Conservation (phyloP, 192 early-diverging fungal genomes). For the Paraglomus occultum region DNA sequence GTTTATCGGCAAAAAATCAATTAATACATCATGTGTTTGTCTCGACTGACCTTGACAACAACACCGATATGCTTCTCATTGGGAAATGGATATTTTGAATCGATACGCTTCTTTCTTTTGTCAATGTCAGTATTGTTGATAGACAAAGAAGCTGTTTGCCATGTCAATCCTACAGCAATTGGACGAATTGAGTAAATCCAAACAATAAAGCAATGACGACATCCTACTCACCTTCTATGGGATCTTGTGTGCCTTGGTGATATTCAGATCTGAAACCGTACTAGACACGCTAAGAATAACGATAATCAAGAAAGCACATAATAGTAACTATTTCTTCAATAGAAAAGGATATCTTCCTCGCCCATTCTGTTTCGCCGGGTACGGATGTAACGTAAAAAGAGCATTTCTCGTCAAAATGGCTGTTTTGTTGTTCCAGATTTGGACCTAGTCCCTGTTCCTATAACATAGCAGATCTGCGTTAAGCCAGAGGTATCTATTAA, state of each 20-base stretch:
- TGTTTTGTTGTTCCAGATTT: too few relatives aligned
- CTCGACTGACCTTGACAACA: constrained; percentile 54
- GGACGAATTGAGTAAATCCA: constrained; percentile 5
- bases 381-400: constrained; percentile 70
- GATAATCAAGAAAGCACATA: too few relatives aligned
- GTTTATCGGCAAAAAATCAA: neutral
- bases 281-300: too few relatives aligned
- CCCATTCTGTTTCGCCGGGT: constrained; percentile 69
- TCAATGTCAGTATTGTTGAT: neutral
- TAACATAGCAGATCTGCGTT: too few relatives aligned
- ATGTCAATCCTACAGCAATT: constrained; percentile 11
- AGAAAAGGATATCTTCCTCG: constrained; percentile 39
- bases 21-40: neutral
- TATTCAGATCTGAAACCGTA: too few relatives aligned
- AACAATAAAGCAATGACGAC: neutral
- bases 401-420: constrained; percentile 55
- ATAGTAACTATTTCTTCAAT: neutral
- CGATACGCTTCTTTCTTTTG: constrained; percentile 19
- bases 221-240: neutral
- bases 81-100: constrained; percentile 60
- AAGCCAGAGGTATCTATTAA: too few relatives aligned
- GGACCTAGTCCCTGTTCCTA: too few relatives aligned
- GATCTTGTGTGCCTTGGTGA: constrained; percentile 2
- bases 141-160: neutral
- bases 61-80: constrained; percentile 54